Conservation (phyloP, 164 flowering plant genomes). For the Warburgia ugandensis region DNA sequence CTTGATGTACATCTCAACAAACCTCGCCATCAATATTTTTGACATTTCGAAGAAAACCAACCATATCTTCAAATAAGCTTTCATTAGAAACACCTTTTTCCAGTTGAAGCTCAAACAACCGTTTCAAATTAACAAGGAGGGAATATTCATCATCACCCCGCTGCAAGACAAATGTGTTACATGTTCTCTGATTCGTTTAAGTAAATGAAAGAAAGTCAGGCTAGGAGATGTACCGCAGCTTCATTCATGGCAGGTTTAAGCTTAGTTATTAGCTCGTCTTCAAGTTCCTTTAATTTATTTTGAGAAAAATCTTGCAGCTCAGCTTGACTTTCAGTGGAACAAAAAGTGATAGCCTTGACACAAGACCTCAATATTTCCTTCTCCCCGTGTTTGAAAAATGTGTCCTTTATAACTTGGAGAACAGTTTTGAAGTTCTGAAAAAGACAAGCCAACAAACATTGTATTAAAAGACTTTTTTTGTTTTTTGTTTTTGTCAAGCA, state of each 20-base stretch:
- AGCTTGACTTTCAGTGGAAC: conserved; percentile 69
- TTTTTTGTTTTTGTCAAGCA: too few species aligned
- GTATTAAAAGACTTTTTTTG: too few species aligned
- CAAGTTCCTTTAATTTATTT: conserved; percentile 70
- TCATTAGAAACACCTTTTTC: conserved; percentile 55
- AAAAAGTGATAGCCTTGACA: conserved; percentile 71
- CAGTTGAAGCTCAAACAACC: conserved; percentile 90
- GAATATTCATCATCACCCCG: conserved; percentile 89
- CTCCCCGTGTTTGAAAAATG: conserved; percentile 94
- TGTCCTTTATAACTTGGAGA: conserved; percentile 75
- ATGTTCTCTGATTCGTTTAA: conserved; percentile 4
- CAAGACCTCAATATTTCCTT: conserved; percentile 85
- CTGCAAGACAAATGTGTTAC: conserved; percentile 33
- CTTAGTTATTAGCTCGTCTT: conserved; percentile 71
- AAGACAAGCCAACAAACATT: conserved; percentile 11
- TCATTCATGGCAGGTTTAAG: conserved; percentile 73
- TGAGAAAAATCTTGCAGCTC: conserved; percentile 84
- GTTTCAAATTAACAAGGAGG: conserved; percentile 83
- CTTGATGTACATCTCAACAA: conserved; percentile 3
- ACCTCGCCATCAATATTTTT: conserved; percentile 77
- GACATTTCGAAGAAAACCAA: conserved; percentile 31
- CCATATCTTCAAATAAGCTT: conserved; percentile 54
- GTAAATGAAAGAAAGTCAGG: neutral
- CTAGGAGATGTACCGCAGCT: conserved; percentile 42
- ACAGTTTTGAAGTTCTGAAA: conserved; percentile 67